Evolutionary conservation across 106 monocot genomes (phyloP).

Genomic region (Agapanthus africanus): DNA sequence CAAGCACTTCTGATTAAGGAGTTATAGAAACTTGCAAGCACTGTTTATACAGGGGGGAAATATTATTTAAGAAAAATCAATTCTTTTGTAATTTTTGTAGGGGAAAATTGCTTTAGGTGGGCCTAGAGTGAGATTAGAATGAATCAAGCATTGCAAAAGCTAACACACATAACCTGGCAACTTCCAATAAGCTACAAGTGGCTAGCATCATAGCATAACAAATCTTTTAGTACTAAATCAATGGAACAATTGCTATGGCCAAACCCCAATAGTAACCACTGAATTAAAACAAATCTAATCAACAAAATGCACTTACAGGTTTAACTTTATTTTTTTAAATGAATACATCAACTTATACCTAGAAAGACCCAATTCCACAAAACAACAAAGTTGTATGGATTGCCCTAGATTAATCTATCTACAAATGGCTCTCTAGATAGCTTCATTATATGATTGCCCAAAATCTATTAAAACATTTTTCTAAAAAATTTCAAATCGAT

Average conservation of each 20-base stretch:
- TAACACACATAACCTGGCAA: not conserved
- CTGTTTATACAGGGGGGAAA: conserved; percentile 13
- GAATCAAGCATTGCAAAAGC: not conserved
- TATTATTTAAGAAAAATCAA: not conserved
- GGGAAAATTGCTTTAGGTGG: not conserved
- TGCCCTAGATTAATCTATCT: not conserved
- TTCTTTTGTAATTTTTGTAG: not conserved
- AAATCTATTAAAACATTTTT: too few species aligned
- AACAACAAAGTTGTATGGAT: not conserved
- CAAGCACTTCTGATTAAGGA: not conserved
- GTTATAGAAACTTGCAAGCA: not conserved
- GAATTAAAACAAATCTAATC: not conserved
- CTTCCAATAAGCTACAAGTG: not conserved
- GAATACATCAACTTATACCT: conserved; percentile 7
- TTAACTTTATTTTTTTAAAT: too few species aligned
- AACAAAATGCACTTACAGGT: not conserved
- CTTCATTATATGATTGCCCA: too few species aligned
- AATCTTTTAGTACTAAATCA: not conserved
- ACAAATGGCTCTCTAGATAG: not conserved
- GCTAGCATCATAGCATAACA: not conserved
- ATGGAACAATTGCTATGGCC: not conserved
- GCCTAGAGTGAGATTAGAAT: conserved; percentile 5
- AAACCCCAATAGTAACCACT: not conserved
- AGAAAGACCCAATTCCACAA: conserved; percentile 7
- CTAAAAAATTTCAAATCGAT: too few species aligned